These are phyloP conservation scores for Corchorus capsularis DNA, from an alignment of 345 rosid genomes.

Conservation along the genomic window DNA sequence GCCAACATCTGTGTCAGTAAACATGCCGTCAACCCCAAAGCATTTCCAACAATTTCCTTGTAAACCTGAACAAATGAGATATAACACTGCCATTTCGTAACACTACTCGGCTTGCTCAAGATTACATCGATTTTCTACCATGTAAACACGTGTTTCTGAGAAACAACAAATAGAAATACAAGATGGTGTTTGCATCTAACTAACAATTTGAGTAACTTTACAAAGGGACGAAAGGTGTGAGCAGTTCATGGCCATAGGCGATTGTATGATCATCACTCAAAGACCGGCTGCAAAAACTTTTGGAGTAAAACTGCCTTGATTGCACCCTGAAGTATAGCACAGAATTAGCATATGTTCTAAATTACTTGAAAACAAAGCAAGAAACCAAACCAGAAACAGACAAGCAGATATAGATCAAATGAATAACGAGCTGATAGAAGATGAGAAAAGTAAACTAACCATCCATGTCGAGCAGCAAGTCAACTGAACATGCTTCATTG, in stretches of 20 bases:
- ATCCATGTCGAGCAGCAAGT: slow-evolving; percentile 3
- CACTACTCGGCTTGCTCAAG: background rate
- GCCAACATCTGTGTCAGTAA: background rate
- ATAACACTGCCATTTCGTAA: background rate
- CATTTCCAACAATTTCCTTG: background rate
- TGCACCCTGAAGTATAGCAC: background rate
- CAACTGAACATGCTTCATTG: background rate
- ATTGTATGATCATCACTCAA: background rate
- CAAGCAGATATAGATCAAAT: too few species aligned
- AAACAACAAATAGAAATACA: slow-evolving; percentile 12
- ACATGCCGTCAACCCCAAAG: background rate
- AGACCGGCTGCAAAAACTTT: background rate
- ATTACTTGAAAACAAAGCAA: background rate
- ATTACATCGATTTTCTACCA: background rate
- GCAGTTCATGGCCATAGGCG: background rate
- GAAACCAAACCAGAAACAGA: background rate
- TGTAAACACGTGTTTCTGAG: background rate
- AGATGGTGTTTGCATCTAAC: slow-evolving; percentile 9
- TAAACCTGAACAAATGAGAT: background rate
- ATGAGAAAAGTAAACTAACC: slow-evolving; percentile 17
- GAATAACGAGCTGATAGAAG: too few species aligned
- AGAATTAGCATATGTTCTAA: background rate
- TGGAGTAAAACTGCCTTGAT: background rate
- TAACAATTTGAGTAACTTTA: background rate
- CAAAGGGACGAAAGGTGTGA: background rate